Conservation (phyloP, 208 protist species). For the Leishmania mexicana region DNA sequence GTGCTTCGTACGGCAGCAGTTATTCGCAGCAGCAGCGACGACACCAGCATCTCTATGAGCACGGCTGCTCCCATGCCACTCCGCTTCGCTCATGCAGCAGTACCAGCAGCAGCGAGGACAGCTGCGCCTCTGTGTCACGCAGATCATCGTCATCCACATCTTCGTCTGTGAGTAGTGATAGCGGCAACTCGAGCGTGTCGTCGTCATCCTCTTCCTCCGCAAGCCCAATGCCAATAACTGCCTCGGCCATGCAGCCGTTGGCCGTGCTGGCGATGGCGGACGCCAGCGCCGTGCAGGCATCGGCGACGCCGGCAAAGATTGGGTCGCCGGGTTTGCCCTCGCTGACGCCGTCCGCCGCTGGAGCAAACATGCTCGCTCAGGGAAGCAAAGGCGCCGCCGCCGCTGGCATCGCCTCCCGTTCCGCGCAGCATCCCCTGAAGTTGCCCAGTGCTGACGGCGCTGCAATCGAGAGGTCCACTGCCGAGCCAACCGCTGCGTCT, state of each 20-base stretch:
- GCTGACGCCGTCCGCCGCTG: background rate
- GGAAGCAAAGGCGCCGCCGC: background rate
- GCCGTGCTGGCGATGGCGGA: background rate
- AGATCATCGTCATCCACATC: background rate
- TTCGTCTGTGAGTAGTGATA: background rate
- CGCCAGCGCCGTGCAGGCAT: background rate
- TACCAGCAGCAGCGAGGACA: constrained; percentile 11
- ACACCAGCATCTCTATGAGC: background rate
- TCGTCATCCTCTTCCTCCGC: background rate
- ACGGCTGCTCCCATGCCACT: background rate
- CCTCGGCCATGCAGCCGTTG: background rate
- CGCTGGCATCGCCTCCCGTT: background rate
- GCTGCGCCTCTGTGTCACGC: background rate
- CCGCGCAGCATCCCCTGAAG: background rate
- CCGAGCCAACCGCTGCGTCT: background rate
- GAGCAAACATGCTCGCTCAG: background rate
- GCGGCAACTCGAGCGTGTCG: constrained; percentile 4
- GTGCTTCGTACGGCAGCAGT: background rate
- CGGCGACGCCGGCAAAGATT: background rate
- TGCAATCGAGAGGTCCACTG: background rate
- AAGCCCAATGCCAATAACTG: background rate
- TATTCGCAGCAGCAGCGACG: background rate
- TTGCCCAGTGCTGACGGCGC: background rate
- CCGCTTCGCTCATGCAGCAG: constrained; percentile 6
- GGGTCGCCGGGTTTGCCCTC: background rate